phyloP scores from a whole-genome alignment of 1,139 yeast species.

The Hansenula sp. region DNA sequence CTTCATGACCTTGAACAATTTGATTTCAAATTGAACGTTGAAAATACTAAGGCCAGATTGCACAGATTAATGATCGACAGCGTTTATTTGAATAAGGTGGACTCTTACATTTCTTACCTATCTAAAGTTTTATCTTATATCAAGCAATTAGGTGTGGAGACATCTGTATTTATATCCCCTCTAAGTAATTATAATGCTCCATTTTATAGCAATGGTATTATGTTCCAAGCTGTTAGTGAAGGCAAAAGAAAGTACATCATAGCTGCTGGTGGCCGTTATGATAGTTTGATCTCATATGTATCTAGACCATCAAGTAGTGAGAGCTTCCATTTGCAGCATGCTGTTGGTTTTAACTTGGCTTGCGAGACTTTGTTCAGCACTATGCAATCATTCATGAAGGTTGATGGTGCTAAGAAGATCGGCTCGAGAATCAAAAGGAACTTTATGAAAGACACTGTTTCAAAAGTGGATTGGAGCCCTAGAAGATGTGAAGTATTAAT shows the following conservation, averaged over 20 bases:
- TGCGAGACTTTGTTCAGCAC: conserved; percentile 54
- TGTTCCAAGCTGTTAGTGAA: conserved; percentile 83
- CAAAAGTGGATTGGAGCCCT: conserved; percentile 38
- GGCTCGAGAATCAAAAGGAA: conserved; percentile 24
- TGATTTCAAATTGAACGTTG: conserved; percentile 69
- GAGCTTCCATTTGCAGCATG: conserved; percentile 44
- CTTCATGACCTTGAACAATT: conserved; percentile 77
- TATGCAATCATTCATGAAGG: conserved; percentile 41
- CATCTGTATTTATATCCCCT: conserved; percentile 54
- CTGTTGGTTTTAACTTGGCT: conserved; percentile 82
- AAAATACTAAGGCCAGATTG: conserved; percentile 57
- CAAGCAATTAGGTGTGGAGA: conserved; percentile 55
- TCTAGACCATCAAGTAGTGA: conserved; percentile 46
- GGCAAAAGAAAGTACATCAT: conserved; percentile 47
- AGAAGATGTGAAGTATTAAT: conserved; percentile 78
- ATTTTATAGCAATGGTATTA: conserved; percentile 74
- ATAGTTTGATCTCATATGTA: conserved; percentile 59
- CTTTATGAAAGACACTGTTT: conserved; percentile 28
- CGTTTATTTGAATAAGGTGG: conserved; percentile 53
- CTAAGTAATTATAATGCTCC: conserved; percentile 77
- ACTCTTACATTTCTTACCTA: conserved; percentile 58
- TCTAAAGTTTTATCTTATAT: conserved; percentile 51
- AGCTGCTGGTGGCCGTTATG: conserved; percentile 94
- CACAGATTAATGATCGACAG: conserved; percentile 73
- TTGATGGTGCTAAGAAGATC: conserved; percentile 24